Percentiles rank a stretch among this genome's conserved stretches.
These are phyloP conservation scores for Soucietia sequanensis DNA, from an alignment of 805 yeast species.

Conservation along the genomic window DNA sequence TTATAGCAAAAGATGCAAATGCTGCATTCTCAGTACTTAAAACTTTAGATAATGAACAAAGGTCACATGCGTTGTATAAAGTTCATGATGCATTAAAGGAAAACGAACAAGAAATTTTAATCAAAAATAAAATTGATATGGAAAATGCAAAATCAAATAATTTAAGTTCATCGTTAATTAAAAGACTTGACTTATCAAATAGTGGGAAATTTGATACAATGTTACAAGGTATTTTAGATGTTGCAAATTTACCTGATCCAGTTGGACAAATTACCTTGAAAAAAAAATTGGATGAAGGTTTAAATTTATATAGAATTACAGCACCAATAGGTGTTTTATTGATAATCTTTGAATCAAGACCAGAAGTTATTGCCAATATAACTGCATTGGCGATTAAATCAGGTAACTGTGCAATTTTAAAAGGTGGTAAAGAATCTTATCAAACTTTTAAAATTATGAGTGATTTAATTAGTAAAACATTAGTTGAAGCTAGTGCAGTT, in stretches of 20 bases:
- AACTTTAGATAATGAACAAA: constrained; percentile 67
- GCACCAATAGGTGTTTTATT: constrained; percentile 94
- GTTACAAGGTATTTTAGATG: constrained; percentile 94
- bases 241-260: constrained; percentile 86
- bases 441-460: constrained; percentile 85
- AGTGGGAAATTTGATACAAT: constrained; percentile 88
- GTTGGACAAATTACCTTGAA: constrained; percentile 86
- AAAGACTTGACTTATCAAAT: constrained; percentile 77
- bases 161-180: constrained; percentile 69
- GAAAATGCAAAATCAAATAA: constrained; percentile 60
- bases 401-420: constrained; percentile 93
- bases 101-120: constrained; percentile 59
- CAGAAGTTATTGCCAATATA: constrained; percentile 97
- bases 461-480: constrained; percentile 58
- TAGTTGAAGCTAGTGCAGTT: constrained; percentile 60
- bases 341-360: constrained; percentile 93
- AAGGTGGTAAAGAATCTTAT: constrained; percentile 94
- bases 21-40: constrained; percentile 81
- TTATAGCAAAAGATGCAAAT: constrained; percentile 78
- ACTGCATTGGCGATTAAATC: constrained; percentile 94
- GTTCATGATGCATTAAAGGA: constrained; percentile 68
- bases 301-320: constrained; percentile 76
- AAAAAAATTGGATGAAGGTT: constrained; percentile 83
- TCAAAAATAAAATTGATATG: constrained; percentile 76
- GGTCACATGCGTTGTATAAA: constrained; percentile 69